These are phyloP conservation scores for Aspergillus hancockii DNA, from an alignment of 495 filamentous ascomycete genomes.

Conservation along the genomic window DNA sequence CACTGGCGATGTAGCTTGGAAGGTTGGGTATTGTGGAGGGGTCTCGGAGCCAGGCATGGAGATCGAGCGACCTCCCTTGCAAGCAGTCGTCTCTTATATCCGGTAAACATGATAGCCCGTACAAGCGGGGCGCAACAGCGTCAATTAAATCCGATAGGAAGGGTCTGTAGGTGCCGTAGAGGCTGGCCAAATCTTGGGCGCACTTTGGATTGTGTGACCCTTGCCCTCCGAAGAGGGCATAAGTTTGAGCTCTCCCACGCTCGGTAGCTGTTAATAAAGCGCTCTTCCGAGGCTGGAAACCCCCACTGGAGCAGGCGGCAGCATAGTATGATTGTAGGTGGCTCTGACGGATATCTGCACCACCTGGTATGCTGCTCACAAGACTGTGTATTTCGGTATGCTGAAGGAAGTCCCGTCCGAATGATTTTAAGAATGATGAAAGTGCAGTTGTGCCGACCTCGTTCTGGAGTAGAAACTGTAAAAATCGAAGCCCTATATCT, in stretches of 20 bases:
- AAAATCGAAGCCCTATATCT: background rate
- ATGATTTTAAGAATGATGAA: constrained; percentile 86
- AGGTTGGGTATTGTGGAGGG: background rate
- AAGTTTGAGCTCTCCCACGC: constrained; percentile 75
- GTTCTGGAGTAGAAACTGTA: constrained; percentile 27
- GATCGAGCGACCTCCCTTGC: background rate
- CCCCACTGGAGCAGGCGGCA: constrained; percentile 50
- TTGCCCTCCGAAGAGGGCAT: constrained; percentile 95
- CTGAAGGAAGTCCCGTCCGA: constrained; percentile 88
- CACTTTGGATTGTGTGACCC: constrained; percentile 93
- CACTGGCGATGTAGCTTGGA: constrained; percentile 70
- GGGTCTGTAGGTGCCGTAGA: constrained; percentile 86
- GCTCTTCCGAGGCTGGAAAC: constrained; percentile 85
- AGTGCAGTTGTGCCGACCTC: constrained; percentile 83
- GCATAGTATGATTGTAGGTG: background rate
- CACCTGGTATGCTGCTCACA: constrained; percentile 82
- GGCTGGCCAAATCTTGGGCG: constrained; percentile 90
- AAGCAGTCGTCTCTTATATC: background rate
- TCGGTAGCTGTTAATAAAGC: constrained; percentile 85
- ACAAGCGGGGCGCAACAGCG: constrained; percentile 53
- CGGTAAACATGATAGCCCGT: constrained; percentile 52
- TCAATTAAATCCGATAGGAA: constrained; percentile 84
- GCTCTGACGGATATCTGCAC: constrained; percentile 63
- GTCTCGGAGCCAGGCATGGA: background rate
- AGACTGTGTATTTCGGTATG: constrained; percentile 96